phyloP scores from a whole-genome alignment of 2,329 filamentous ascomycete genomes.

The Dactylellina leptospora region DNA sequence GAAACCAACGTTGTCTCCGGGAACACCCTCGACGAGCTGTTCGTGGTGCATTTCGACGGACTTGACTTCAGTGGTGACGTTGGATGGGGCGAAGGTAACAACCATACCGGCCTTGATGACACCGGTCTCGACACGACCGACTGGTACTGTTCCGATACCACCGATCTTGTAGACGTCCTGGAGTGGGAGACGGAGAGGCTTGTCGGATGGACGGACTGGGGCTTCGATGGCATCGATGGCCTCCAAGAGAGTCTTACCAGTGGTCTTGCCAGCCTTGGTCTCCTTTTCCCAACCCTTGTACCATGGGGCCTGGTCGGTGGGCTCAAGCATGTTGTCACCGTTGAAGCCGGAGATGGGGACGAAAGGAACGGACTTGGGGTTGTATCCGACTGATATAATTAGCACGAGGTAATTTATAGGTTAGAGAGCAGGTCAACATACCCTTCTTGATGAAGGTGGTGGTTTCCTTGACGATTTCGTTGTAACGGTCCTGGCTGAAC shows the following conservation, averaged over 20 bases:
- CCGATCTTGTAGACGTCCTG: slow-evolving; percentile 99
- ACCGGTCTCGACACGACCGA: slow-evolving; percentile 99
- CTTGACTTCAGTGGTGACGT: slow-evolving; percentile 99
- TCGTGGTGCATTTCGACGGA: slow-evolving; percentile 93
- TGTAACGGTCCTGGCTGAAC: slow-evolving; percentile 95
- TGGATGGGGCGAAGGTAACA: slow-evolving; percentile 97
- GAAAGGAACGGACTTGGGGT: slow-evolving; percentile 98
- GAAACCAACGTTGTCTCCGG: slow-evolving; percentile 99
- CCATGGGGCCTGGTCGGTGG: slow-evolving; percentile 95
- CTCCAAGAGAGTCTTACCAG: slow-evolving; percentile 98
- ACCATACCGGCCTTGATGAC: slow-evolving; percentile 89
- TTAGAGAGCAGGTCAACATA: slow-evolving; percentile 4
- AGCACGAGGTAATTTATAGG: not conserved
- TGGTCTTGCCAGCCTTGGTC: slow-evolving; percentile 83
- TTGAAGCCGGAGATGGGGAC: slow-evolving; percentile 99
- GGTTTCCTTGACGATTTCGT: slow-evolving; percentile 99
- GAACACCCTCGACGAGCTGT: slow-evolving; percentile 92
- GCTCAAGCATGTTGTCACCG: slow-evolving; percentile 98
- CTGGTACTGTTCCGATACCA: slow-evolving; percentile 97
- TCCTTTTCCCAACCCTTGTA: slow-evolving; percentile 99
- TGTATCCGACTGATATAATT: slow-evolving; percentile 79
- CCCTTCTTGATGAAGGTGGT: slow-evolving; percentile 99
- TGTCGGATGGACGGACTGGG: slow-evolving; percentile 92
- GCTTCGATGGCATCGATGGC: slow-evolving; percentile 96
- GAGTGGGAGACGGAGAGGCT: slow-evolving; percentile 99